A percentile compares a stretch with the other conserved stretches of the same genome.
These are phyloP conservation scores for Camelina hispida DNA, from an alignment of 345 rosid species.

Conservation along the genomic window DNA sequence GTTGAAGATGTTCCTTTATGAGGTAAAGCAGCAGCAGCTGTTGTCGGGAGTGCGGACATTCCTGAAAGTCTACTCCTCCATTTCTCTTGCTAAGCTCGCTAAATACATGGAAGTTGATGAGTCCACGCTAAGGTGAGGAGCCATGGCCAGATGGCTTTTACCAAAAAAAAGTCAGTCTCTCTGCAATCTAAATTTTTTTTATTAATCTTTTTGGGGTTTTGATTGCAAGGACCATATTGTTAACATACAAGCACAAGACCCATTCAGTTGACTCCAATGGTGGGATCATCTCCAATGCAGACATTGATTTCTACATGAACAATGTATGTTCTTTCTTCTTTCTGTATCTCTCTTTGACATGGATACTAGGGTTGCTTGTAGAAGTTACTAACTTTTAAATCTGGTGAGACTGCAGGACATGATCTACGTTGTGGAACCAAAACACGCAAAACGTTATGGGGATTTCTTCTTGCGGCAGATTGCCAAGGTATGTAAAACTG, in stretches of 20 bases:
- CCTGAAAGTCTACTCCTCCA: conserved; percentile 86
- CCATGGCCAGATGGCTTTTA: conserved; percentile 5
- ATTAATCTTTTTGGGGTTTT: neutral
- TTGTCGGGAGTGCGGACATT: conserved; percentile 81
- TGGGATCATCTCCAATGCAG: conserved; percentile 83
- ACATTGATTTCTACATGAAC: conserved; percentile 85
- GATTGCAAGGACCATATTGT: conserved; percentile 75
- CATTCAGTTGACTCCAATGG: conserved; percentile 86
- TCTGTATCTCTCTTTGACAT: neutral
- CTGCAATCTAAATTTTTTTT: neutral
- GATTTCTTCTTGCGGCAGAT: conserved; percentile 95
- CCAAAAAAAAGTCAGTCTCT: neutral
- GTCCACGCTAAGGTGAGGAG: conserved; percentile 70
- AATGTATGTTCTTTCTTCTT: conserved; percentile 57
- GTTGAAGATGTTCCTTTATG: conserved; percentile 90
- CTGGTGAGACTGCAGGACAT: conserved; percentile 67
- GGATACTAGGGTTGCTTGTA: neutral
- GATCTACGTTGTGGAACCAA: conserved; percentile 79
- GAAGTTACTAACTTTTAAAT: neutral
- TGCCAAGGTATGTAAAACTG: conserved; percentile 65
- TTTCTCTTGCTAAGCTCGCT: conserved; percentile 85
- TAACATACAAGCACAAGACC: conserved; percentile 98
- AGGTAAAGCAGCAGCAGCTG: conserved; percentile 94
- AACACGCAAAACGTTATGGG: conserved; percentile 72
- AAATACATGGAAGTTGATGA: conserved; percentile 96